Base-by-base conservation (phyloP, 2,329 filamentous ascomycete species). In the Neonectria neomacrospora region DNA sequence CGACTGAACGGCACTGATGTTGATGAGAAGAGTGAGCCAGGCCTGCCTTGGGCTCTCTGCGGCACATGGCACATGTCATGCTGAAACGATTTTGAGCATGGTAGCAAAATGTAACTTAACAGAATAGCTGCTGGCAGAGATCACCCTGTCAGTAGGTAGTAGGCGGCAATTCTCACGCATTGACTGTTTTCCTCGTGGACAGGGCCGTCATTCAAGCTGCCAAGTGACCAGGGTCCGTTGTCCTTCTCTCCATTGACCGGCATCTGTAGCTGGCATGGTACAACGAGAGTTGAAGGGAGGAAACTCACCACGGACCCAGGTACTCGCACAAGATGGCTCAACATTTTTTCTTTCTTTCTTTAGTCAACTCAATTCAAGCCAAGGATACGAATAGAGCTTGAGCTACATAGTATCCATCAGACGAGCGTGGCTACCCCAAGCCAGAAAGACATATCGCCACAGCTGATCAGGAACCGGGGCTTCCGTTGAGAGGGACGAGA, bases 1-100 rank as follows among this genome's bases (percentile, higher is more conserved):
- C 62, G 62, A 55, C 58, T n/a, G 54, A 47, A 57, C 32, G 58
- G 62, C 58, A 61, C 57, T 22, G 60, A 44, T 37, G 23, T 26
- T 53, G 45, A 44, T 30, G 45, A 22, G 30, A 54, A 48, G 48
- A 48, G 26, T n/a, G 34, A 37, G 14, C 34, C 5, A n/a, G 34
- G 14, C 12, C 14, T 6, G 34, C 12, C 14, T 37, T 37, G 34
- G 34, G 14, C 12, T 37, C 10, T 26, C 23, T 26, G 23, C 23
- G 23, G 23, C 23, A 26, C 23, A 26, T 26, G 23, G 23, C 23
- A 26, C 23, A 3, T 26, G 23, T 3, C 23, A 26, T 26, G 23
- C 23, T 26, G 23, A 3, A 26, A 6, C 6, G 23, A 26, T 26
- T 26, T 26, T 26, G 23, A 3, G 6, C 23, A 26, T 26, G 3